phyloP scores from a whole-genome alignment of 106 monocot species.

The Cymbidium sinense region DNA sequence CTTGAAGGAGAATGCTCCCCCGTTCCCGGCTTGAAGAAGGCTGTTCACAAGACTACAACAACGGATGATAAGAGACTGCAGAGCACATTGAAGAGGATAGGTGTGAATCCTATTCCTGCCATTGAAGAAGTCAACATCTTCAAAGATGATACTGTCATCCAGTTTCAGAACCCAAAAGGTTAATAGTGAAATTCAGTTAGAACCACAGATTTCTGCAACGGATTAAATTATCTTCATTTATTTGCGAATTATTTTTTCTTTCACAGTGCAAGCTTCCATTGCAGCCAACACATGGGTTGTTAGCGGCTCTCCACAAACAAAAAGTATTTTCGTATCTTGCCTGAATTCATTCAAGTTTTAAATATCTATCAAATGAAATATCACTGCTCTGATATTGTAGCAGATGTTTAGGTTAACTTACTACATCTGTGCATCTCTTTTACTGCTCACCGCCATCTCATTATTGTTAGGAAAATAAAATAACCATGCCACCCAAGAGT shows the following conservation, averaged over 20 bases:
- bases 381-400: not conserved
- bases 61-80: slow-evolving; percentile 80
- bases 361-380: not conserved
- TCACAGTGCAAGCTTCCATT: slow-evolving; percentile 81
- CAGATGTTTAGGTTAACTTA: not conserved
- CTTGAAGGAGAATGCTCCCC: not conserved
- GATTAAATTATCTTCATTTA: not conserved
- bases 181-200: not conserved
- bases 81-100: slow-evolving; percentile 76
- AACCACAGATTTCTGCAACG: not conserved
- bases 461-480: too few species aligned
- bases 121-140: slow-evolving; percentile 83
- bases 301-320: slow-evolving; percentile 69
- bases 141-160: slow-evolving; percentile 69
- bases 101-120: slow-evolving; percentile 58
- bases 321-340: slow-evolving; percentile 37
- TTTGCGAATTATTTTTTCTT: slow-evolving; percentile 6
- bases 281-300: slow-evolving; percentile 85
- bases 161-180: slow-evolving; percentile 76
- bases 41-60: slow-evolving; percentile 57
- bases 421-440: not conserved
- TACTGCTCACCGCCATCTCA: too few species aligned
- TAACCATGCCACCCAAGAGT: too few species aligned
- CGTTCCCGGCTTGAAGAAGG: slow-evolving; percentile 44
- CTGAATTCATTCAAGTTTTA: not conserved